Evolutionary conservation across 164 flowering plant genomes (phyloP).

Genomic region (Stephania japonica): DNA sequence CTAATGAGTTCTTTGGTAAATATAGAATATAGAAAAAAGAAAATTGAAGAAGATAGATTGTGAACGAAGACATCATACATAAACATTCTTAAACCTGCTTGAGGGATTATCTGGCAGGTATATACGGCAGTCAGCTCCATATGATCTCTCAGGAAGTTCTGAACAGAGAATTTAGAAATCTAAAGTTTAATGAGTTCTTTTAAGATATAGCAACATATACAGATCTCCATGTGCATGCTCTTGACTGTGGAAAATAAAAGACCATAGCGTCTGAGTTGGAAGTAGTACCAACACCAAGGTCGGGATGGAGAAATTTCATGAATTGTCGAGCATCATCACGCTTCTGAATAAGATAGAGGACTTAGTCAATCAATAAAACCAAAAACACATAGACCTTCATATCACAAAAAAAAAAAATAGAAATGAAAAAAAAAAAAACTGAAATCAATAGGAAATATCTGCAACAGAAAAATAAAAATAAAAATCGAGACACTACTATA

Average conservation of each 20-base stretch:
- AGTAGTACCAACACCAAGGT: slow-evolving; percentile 88
- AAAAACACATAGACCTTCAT: background rate
- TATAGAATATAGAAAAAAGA: background rate
- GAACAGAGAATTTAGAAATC: slow-evolving; percentile 16
- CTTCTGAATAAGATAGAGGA: slow-evolving; percentile 40
- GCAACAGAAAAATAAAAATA: too few species aligned
- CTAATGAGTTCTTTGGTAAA: background rate
- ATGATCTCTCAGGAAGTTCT: slow-evolving; percentile 99
- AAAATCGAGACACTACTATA: background rate
- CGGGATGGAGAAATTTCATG: slow-evolving; percentile 96
- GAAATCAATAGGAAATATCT: background rate
- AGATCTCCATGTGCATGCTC: background rate
- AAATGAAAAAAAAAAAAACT: background rate
- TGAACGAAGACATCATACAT: slow-evolving; percentile 78
- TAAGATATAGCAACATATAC: background rate
- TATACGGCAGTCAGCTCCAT: slow-evolving; percentile 93
- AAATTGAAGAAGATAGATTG: slow-evolving; percentile 21
- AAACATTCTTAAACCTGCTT: slow-evolving; percentile 99
- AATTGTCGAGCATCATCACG: slow-evolving; percentile 98
- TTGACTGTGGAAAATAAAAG: background rate
- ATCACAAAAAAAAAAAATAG: too few species aligned
- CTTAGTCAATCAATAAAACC: background rate
- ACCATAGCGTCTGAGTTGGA: background rate
- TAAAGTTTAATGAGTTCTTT: background rate
- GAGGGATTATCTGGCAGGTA: slow-evolving; percentile 81